Evolutionary conservation across 768 basidiomycete genomes (phyloP).

Genomic region (Hypsizygus marmoreus): DNA sequence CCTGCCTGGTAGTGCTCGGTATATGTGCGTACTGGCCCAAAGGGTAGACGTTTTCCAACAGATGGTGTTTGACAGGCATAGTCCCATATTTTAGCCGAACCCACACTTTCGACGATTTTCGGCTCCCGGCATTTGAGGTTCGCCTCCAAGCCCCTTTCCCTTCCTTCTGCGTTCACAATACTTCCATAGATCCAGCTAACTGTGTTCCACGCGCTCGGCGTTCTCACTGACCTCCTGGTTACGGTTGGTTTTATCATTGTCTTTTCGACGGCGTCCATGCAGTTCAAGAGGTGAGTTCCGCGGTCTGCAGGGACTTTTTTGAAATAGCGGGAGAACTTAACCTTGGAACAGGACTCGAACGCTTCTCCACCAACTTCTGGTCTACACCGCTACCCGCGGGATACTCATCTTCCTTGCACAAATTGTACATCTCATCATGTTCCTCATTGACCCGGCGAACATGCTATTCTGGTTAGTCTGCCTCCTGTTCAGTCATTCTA

Average conservation of each 20-base stretch:
- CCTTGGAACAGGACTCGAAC: background rate
- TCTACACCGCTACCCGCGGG: conserved; percentile 8
- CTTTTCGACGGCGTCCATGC: background rate
- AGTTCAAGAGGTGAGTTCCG: background rate
- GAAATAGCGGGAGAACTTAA: background rate
- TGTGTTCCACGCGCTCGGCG: conserved; percentile 2
- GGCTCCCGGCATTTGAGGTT: background rate
- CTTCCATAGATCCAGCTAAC: conserved; percentile 2
- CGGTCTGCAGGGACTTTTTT: background rate
- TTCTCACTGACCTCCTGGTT: conserved; percentile 6
- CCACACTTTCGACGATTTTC: background rate
- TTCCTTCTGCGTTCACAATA: no score
- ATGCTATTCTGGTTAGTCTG: conserved; percentile 5
- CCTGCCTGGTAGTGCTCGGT: no score
- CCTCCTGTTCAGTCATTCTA: no score
- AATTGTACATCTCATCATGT: conserved; percentile 10
- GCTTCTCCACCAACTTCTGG: conserved; percentile 5
- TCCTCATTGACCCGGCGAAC: conserved; percentile 4
- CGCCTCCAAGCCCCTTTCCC: background rate
- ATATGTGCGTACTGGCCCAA: no score
- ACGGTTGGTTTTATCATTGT: conserved; percentile 3
- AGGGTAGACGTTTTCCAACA: no score
- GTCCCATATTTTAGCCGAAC: no score
- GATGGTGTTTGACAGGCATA: no score
- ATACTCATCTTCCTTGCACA: conserved; percentile 7